Evolutionary conservation across 345 rosid species (phyloP), one percentile per base, ranked within the genome.

Genomic region (Citrus mangshanensis): DNA sequence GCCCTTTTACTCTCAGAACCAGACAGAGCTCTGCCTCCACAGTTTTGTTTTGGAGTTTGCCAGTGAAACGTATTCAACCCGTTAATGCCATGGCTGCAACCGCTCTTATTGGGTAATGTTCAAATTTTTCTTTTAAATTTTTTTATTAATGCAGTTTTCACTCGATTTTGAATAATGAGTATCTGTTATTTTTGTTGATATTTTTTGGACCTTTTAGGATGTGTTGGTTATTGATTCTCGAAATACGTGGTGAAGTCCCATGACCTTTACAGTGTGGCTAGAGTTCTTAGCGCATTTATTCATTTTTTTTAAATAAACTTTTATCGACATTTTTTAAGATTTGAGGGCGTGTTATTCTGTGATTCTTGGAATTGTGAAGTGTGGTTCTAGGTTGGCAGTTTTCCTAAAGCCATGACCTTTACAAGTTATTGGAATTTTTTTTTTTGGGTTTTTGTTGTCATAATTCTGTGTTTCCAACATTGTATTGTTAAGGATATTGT

Each of bases 101-200:
- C 51, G 77, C 86, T 68, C 85, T 86, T 10, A 63, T 78, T 70
- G 94, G 91, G 97, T 92, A 87, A 4, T 55, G 60, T 62, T 6
- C 25, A 40, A 8, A 34, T 83, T 71, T 69, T n/a, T 9, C 67
- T 46, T 46, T 46, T 34, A 1, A 70, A 34, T 70, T 79, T 42
- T 61, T 42, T 49, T n/a, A 55, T 28, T 81, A n/a, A 34, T 46
- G 4, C 51, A 46, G 18, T 13, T 46, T 46, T 46, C 51, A 5
- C 9, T 21, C 30, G 34, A 22, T 21, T 38, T 34, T 64, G 27
- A 13, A 4, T 5, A 7, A 19, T 54, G 62, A 27, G 32, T 56
- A 2, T 37, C 19, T 28, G 42, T 64, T 27, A 16, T 25, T 64
- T 16, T 64, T n/a, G 42, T 37, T 61, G 14, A 65, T 65, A 32